A percentile compares a stretch with the other conserved stretches of the same genome.
Conservation (phyloP, 2,329 filamentous ascomycete genomes). For the Cercospora sp. region DNA sequence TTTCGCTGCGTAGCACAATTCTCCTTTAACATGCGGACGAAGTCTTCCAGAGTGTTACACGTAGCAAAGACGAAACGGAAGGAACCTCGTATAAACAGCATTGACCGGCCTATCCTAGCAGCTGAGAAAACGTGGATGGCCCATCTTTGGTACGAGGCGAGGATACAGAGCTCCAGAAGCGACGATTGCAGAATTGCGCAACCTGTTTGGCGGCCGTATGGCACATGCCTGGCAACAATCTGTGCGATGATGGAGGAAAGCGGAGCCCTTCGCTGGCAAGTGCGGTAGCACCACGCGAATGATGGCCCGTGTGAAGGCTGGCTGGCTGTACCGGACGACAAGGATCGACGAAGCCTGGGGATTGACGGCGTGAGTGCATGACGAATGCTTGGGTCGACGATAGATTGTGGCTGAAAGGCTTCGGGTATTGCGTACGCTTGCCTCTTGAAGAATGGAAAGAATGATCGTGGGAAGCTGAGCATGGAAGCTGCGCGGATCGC, state of each 20-base stretch:
- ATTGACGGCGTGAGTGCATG: background rate
- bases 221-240: background rate
- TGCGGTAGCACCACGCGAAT: background rate
- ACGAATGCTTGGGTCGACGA: background rate
- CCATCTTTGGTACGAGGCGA: constrained; percentile 3
- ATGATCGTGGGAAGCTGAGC: background rate
- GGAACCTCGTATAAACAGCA: background rate
- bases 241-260: background rate
- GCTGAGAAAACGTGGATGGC: background rate
- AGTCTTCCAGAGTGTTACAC: background rate
- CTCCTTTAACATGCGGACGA: background rate
- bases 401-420: background rate
- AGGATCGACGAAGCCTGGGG: background rate
- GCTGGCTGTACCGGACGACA: background rate
- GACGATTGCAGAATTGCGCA: background rate
- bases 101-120: background rate
- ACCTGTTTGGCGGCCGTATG: background rate
- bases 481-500: background rate
- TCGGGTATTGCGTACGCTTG: background rate
- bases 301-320: background rate
- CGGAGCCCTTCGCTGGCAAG: background rate
- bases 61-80: background rate
- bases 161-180: background rate
- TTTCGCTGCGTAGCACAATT: background rate
- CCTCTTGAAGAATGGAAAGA: background rate